These are phyloP conservation scores for Suhomyces tanzawaensis DNA, from an alignment of 805 yeast species.

Conservation along the genomic window DNA sequence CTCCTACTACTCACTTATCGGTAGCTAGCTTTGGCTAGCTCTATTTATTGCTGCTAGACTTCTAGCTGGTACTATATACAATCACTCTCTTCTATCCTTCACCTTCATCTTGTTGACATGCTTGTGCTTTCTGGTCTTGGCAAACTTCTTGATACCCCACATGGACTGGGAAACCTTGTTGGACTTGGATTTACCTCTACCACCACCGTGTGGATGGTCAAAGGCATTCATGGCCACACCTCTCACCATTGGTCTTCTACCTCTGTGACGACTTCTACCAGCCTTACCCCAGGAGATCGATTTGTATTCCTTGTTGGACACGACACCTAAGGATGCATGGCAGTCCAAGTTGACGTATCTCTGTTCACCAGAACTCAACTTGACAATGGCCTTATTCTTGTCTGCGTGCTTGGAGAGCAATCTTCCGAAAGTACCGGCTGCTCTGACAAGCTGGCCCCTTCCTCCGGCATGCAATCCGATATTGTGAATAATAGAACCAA, in stretches of 20 bases:
- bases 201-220: conserved; percentile 99
- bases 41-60: background rate
- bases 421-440: conserved; percentile 95
- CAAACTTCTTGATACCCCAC: conserved; percentile 96
- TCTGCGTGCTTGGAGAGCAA: conserved; percentile 75
- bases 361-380: conserved; percentile 89
- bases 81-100: conserved; percentile 73
- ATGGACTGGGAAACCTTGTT: conserved; percentile 91
- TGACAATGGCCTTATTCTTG: conserved; percentile 68
- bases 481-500: conserved; percentile 86
- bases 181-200: conserved; percentile 98
- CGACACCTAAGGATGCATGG: conserved; percentile 91
- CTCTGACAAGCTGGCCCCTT: conserved; percentile 86
- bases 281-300: conserved; percentile 92
- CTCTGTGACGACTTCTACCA: conserved; percentile 88
- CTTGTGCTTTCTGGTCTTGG: conserved; percentile 91
- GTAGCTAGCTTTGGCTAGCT: no score
- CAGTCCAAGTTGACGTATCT: conserved; percentile 83
- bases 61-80: conserved; percentile 1
- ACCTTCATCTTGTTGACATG: conserved; percentile 80
- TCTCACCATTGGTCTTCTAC: conserved; percentile 92
- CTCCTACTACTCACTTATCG: no score
- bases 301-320: conserved; percentile 90
- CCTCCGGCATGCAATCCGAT: conserved; percentile 68
- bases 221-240: conserved; percentile 98